Base-by-base conservation (phyloP, 345 rosid species). In the Syzygium oleosum region DNA sequence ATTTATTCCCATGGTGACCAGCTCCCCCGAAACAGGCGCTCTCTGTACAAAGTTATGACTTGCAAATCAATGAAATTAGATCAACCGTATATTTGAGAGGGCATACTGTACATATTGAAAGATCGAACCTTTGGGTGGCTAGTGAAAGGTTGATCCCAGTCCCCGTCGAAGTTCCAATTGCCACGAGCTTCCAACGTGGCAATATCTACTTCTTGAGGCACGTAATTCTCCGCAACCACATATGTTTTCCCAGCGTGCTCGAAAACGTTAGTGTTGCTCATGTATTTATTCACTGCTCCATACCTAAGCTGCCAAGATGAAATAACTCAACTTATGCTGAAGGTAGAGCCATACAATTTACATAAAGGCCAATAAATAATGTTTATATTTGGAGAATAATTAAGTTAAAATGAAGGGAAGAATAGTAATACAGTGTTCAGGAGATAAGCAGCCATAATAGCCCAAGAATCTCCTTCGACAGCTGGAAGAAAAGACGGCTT, bases 71-170 rank as follows among this genome's bases (percentile, higher is more conserved):
- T 55, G 25, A 55, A 55, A 55, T 55, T 21, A 55, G 25, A 19
- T 55, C 58, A 55, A 55, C 21, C 58, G 25, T 55, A 19, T 55
- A 54, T 5, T 19, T 55, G 58, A 7, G 10, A 5, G 22, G 58
- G 58, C 25, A 55, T 55, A 6, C 23, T 55, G 58, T 34, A 34
- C 49, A 27, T 19, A 78, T 31, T 38, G 51, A 84, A 52, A 49
- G 27, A 41, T 87, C 25, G 11, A 49, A 93, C 95, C 93, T 92
- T 93, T 23, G 94, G 94, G 73, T 93, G 94, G 61, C 89, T 83
- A 6, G 92, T 90, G 79, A 91, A 93, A 25, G 93, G 92, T 19
- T 90, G 87, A 65, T 68, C 77, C 95, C 94, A 91, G 16, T 88
- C 88, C 86, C 90, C 91, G 9, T 79, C 49, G 14, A 91, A 49